Conservation (phyloP, 495 filamentous ascomycete species). For the Neurospora sp. region DNA sequence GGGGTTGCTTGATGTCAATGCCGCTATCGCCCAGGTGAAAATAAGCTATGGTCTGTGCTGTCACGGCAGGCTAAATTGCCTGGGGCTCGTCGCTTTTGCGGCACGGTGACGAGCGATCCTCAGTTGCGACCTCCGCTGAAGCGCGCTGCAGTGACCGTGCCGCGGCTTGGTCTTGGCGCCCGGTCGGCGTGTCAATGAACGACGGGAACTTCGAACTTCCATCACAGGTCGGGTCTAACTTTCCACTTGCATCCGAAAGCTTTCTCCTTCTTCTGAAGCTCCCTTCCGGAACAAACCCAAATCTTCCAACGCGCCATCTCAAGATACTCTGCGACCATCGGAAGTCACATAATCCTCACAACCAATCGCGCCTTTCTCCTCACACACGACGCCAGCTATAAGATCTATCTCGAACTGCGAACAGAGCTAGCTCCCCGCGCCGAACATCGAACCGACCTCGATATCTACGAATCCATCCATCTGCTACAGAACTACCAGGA, state of each 20-base stretch:
- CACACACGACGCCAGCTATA: not conserved
- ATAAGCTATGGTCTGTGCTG: constrained; percentile 25
- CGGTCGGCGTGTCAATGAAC: not conserved
- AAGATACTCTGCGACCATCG: not conserved
- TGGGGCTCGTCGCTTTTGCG: not conserved
- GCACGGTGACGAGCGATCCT: not conserved
- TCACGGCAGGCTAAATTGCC: not conserved
- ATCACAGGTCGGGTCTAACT: not conserved
- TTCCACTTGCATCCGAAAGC: not conserved
- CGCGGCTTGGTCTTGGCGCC: not conserved
- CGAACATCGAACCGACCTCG: not conserved
- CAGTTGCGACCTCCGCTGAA: not conserved
- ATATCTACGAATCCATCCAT: not conserved
- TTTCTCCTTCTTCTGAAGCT: not conserved
- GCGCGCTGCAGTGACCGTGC: not conserved
- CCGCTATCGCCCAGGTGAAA: not conserved
- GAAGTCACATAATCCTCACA: not conserved
- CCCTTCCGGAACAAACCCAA: not conserved
- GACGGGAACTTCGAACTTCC: not conserved
- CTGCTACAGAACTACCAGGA: not conserved
- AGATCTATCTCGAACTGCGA: not conserved
- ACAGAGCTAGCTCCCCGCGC: not conserved
- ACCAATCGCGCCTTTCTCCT: not conserved
- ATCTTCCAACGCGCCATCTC: not conserved
- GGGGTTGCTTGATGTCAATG: not conserved